Base-by-base conservation (phyloP, 1,284 basidiomycete species). In the Stygiomarasmius scandens region DNA sequence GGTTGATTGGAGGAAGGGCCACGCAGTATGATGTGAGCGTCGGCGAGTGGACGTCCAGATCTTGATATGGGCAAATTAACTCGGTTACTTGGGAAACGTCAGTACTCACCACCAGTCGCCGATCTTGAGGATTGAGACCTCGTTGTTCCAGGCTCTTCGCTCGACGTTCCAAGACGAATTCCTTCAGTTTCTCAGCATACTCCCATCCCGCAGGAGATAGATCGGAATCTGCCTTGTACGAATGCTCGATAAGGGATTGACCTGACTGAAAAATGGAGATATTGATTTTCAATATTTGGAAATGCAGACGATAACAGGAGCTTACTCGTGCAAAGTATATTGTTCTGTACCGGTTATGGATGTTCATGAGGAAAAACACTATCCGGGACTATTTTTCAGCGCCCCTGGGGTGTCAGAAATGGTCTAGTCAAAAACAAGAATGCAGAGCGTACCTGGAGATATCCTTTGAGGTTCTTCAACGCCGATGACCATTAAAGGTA, bases 321-420 rank as follows among this genome's bases (percentile, higher is more conserved):
- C 89, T 60, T 67, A 96, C 94, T 48, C 95, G 78, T 4, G 95
- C 95, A 73, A 97, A 96, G 72, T 94, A 96, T 59, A 96, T 96
- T 45, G 90, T 95, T 20, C 96, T 83, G 65, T 89, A 90, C 50
- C 84, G 81, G 68, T 96, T 96, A 77, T 99, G 96, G 55, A 96
- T 98, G 71, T 97, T 98, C 96, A 97, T 98, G 58, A 97, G 82
- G 83, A 96, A 97, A 77, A 96, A 97, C 2, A 96, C 91, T 58
- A 96, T 93, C 61, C 96, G 82, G 2, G 93, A 95, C 86, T 98
- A 77, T 16, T 48, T 60, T 9, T 36, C 24, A 8, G 16, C 5
- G 8, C 6, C 14, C n/a, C 38, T 45, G 56, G 46, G 55, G 61
- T 16, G 61, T 38, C 47, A 38, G 56, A 29, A 8, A 34, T 22